Evolutionary conservation across 2,329 filamentous ascomycete genomes (phyloP).

Genomic region (Trichoderma sp.): DNA sequence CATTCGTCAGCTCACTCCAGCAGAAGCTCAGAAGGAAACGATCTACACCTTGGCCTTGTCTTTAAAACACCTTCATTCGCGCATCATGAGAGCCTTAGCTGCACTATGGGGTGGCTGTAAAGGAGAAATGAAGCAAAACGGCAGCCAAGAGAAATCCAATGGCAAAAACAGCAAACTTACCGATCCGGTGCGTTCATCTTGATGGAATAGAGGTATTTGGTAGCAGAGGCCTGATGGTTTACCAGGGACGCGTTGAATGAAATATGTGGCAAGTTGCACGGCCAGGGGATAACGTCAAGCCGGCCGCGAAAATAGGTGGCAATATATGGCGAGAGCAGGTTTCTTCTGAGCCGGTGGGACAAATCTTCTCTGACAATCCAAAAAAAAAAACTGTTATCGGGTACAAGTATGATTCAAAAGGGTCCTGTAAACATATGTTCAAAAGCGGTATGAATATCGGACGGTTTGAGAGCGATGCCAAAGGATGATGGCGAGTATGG

Average conservation of each 20-base stretch:
- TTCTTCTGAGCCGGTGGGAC: not conserved
- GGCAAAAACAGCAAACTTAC: conserved; percentile 35
- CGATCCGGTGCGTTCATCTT: conserved; percentile 57
- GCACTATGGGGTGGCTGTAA: not conserved
- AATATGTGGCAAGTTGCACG: not conserved
- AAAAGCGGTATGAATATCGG: conserved; percentile 1
- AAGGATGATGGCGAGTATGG: conserved; percentile 4
- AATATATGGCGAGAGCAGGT: not conserved
- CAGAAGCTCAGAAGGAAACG: not conserved
- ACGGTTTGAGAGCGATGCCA: not conserved
- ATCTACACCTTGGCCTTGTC: not conserved
- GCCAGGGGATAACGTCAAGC: not conserved
- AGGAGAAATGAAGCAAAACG: not conserved
- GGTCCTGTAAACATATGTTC: conserved; percentile 7
- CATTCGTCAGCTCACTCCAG: not conserved
- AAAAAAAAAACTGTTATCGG: conserved; percentile 8
- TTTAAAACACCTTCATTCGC: not conserved
- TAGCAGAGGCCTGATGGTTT: not conserved
- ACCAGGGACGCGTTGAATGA: not conserved
- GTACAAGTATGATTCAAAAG: not conserved
- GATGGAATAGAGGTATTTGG: not conserved
- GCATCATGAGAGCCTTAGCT: not conserved
- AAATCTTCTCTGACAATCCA: conserved; percentile 17
- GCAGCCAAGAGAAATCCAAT: not conserved
- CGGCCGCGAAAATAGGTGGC: not conserved